Evolutionary conservation across 2,329 filamentous ascomycete genomes (phyloP), one percentile per base, ranked within the genome.

Genomic region (Aspergillus uvarum): DNA sequence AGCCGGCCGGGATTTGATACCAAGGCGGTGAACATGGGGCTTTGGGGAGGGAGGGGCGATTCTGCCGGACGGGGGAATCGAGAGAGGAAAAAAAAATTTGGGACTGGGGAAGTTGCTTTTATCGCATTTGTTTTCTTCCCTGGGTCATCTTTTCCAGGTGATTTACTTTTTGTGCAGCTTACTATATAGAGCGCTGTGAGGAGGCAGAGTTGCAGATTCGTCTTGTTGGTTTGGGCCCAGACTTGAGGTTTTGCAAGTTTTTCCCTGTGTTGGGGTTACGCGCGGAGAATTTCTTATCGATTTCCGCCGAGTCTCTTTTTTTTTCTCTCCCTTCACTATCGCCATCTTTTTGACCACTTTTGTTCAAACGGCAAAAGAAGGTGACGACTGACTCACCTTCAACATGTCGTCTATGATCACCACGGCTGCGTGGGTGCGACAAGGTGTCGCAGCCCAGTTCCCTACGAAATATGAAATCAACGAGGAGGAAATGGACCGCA

Each of bases 391-490:
- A 5, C 16, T 16, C 16, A 44, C 16, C 5, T 57, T 22, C 19
- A 44, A 55, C 58, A 72, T 63, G 65, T 80, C 80, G 79, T 81
- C 80, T 64, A 92, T 92, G 89, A 91, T 92, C 65, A 91, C 90
- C 52, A 86, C 88, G 22, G 86, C 89, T 21, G 79, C 88, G 54
- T 92, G 89, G 89, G 89, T 92, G 72, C 88, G 88, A 68, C 85
- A 89, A 60, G 89, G 89, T 54, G 90, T 89, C 70, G 88, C 89
- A 57, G 89, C 90, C 51, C 87, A 88, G 52, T 91, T 92, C 68
- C 89, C 89, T 16, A 83, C 84, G 47, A 90, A 90, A 75, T 91
- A 91, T 73, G 85, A 88, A 60, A 86, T 92, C 59, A 86, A 92
- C 75, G 89, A 92, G 73, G 82, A 84, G 64, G 89, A 92, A 75